phyloP scores from a whole-genome alignment of 1,284 basidiomycete species.

The Rhodotorula mucilaginosa region DNA sequence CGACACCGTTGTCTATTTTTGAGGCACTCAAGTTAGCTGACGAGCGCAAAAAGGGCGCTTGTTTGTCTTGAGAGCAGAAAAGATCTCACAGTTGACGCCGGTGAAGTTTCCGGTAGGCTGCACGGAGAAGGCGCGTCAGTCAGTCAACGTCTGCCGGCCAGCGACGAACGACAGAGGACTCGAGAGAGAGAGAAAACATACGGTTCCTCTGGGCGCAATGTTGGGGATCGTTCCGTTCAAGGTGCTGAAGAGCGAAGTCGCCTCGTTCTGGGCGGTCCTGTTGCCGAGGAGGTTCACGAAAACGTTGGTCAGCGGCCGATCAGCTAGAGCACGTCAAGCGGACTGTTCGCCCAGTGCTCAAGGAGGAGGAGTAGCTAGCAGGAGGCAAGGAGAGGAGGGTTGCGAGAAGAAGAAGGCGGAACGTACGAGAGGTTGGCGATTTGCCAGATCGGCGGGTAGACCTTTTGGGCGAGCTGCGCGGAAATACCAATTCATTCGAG shows the following conservation, averaged over 20 bases:
- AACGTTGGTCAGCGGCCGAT: background rate
- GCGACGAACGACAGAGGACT: background rate
- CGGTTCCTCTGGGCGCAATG: constrained; percentile 37
- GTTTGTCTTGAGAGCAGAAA: no score
- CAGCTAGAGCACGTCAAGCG: background rate
- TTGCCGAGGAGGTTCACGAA: background rate
- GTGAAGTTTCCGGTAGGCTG: constrained; percentile 34
- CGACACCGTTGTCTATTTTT: constrained; percentile 17
- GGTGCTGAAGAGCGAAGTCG: constrained; percentile 32
- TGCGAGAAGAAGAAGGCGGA: background rate
- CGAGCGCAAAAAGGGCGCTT: no score
- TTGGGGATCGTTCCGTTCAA: constrained; percentile 40
- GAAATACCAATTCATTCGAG: no score
- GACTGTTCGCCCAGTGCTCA: background rate
- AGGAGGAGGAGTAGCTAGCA: no score
- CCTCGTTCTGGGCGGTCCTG: constrained; percentile 20
- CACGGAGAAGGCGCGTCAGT: no score
- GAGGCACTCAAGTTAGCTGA: no score
- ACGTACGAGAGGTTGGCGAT: constrained; percentile 28
- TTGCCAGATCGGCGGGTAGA: constrained; percentile 31
- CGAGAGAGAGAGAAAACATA: background rate
- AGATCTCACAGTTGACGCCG: constrained; percentile 25
- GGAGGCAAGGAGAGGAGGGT: no score
- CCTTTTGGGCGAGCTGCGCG: constrained; percentile 10
- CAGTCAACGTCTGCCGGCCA: no score